Evolutionary conservation across 768 basidiomycete species (phyloP), one percentile per base, ranked within the genome.

Genomic region (Collybia nuda): DNA sequence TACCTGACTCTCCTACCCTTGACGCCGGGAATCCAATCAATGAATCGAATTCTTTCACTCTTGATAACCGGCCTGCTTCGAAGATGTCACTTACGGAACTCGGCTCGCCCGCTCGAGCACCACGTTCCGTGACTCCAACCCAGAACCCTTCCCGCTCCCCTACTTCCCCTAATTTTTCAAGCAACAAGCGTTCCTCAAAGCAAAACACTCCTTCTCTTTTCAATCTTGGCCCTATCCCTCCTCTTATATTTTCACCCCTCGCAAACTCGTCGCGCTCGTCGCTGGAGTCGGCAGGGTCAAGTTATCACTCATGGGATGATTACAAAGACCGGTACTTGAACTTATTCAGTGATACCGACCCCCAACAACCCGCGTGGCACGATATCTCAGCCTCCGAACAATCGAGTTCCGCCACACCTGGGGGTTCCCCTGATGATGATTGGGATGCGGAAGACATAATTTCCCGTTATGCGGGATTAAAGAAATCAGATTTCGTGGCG

Each of bases 291-390:
- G 78, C 76, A 29, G 89, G 91, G 14, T 93, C 91, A 2, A 93
- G 91, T 66, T 93, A 89, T 64, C 90, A 92, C 62, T 90, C 90
- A 3, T 84, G 78, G 79, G 87, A 90, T 48, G 83, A 70, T 18
- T 82, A 84, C 56, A 78, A 79, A 50, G 82, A 86, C 54, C 73
- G 73, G 40, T 64, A 76, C 43, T 65, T 79, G 46, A 76, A 72
- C 40, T 57, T 88, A 19, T 82, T 90, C 62, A 74, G 66, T 29
- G 78, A 80, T 45, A 63, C 71, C 7, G 80, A 81, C 41, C 62
- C 73, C 21, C 71, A 73, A 42, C 77, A 76, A 28, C 69, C 78
- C 26, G 70, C 76, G 2, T 91, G 87, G 88, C 84, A 86, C 64
- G 85, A 88, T 46, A 68, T 88, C 45, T 60, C 71, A 12, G 58